Evolutionary conservation across 1,284 basidiomycete genomes (phyloP).

Genomic region (Ganoderma sp.): DNA sequence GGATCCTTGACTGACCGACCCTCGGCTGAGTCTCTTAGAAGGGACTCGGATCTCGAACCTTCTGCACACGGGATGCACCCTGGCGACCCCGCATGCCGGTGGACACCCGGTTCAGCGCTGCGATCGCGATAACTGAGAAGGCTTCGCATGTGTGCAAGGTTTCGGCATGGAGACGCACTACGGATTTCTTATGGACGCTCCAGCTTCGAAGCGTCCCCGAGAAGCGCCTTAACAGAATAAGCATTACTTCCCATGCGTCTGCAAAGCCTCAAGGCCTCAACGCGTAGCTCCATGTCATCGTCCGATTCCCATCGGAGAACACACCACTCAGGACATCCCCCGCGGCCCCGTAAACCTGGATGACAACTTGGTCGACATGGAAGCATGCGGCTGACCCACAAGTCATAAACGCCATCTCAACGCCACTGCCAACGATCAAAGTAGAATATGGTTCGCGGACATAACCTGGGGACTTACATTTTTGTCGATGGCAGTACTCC

Average conservation of each 20-base stretch:
- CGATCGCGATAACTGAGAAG: background rate
- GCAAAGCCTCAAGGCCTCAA: slow-evolving; percentile 4
- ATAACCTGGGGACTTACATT: background rate
- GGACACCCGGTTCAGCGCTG: background rate
- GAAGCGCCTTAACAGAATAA: background rate
- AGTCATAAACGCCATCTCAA: too few species aligned
- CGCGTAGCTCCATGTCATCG: slow-evolving; percentile 7
- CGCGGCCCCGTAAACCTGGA: background rate
- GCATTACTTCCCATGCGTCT: background rate
- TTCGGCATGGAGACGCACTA: background rate
- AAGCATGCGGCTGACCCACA: background rate
- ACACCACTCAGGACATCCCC: background rate
- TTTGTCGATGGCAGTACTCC: background rate
- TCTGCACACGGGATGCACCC: background rate
- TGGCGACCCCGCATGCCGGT: background rate
- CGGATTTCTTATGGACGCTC: background rate
- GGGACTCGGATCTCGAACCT: background rate
- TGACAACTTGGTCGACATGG: background rate
- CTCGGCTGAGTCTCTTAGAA: background rate
- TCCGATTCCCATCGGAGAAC: slow-evolving; percentile 9
- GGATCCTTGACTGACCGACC: background rate
- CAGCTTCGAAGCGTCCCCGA: background rate
- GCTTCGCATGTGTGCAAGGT: background rate
- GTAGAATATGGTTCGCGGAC: too few species aligned
- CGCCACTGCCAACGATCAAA: too few species aligned